A percentile compares a stretch with the other conserved stretches of the same genome.
Evolutionary conservation across 495 filamentous ascomycete genomes (phyloP).

Genomic region (Cercophora samala): DNA sequence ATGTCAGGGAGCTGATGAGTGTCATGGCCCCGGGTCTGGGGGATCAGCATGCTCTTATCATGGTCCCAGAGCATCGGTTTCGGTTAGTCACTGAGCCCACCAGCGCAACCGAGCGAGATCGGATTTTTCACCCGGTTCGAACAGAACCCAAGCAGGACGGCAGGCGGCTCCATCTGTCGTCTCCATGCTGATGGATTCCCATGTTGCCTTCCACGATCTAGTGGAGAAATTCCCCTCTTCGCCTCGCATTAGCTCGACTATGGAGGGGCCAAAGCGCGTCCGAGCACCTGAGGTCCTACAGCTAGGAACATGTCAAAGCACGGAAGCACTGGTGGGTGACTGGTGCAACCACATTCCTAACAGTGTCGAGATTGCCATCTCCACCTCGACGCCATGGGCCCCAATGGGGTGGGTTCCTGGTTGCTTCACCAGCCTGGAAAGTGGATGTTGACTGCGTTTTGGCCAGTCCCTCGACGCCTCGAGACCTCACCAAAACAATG

Average conservation of each 20-base stretch:
- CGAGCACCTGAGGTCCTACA: neutral
- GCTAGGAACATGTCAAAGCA: neutral
- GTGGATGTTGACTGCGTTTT: neutral
- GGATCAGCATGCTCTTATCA: conserved; percentile 9
- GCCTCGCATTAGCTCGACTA: conserved; percentile 5
- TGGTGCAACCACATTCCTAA: neutral
- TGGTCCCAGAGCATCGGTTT: neutral
- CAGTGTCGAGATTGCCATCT: neutral
- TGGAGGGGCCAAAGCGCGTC: conserved; percentile 4
- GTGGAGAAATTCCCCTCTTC: neutral
- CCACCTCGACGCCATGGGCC: neutral
- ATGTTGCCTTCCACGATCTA: neutral
- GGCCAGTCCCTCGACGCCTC: neutral
- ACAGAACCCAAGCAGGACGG: too few species aligned
- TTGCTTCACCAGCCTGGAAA: neutral
- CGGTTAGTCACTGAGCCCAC: neutral
- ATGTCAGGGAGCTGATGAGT: neutral
- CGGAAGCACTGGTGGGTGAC: too few species aligned
- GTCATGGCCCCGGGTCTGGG: conserved; percentile 2
- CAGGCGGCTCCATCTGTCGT: neutral
- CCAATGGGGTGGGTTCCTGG: neutral
- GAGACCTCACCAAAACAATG: neutral
- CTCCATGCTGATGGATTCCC: neutral
- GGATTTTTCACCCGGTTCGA: neutral
- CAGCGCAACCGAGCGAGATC: neutral